Conservation (phyloP, 78 protist genomes). For the Dictyostelium purpureum region DNA sequence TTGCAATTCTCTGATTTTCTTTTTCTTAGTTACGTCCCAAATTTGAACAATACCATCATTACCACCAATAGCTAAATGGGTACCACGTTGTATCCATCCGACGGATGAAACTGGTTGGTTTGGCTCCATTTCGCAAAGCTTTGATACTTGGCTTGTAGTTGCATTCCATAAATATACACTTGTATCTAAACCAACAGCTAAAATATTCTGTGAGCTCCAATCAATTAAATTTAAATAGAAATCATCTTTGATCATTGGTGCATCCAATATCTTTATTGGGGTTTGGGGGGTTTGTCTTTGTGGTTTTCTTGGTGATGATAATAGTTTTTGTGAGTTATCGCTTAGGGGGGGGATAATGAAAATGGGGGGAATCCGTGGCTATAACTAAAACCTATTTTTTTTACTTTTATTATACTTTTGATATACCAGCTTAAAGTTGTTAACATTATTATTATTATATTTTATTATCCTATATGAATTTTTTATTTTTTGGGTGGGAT, state of each 20-base stretch:
- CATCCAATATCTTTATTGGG: slow-evolving; percentile 72
- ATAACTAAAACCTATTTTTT: neutral
- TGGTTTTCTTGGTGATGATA: slow-evolving; percentile 73
- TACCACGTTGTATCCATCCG: slow-evolving; percentile 62
- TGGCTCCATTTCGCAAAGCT: slow-evolving; percentile 28
- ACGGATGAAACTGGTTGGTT: slow-evolving; percentile 40
- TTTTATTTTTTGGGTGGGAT: neutral
- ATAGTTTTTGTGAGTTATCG: slow-evolving; percentile 37
- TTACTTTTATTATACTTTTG: neutral
- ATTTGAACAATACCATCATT: slow-evolving; percentile 78
- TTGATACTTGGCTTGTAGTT: slow-evolving; percentile 81
- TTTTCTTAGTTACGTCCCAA: slow-evolving; percentile 91
- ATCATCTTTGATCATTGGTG: slow-evolving; percentile 92
- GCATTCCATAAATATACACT: slow-evolving; percentile 97
- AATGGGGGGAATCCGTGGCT: slow-evolving; percentile 12
- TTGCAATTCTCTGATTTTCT: slow-evolving; percentile 65
- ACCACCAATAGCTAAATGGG: slow-evolving; percentile 94
- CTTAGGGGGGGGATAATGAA: slow-evolving; percentile 36
- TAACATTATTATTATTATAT: neutral
- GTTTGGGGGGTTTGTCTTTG: slow-evolving; percentile 27
- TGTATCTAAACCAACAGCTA: slow-evolving; percentile 95
- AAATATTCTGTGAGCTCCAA: slow-evolving; percentile 92
- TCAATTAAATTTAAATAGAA: slow-evolving; percentile 96
- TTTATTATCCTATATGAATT: neutral
- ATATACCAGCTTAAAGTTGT: neutral